Evolutionary conservation across 1,139 yeast species (phyloP).

Genomic region (Tardiomyces digboiensis): DNA sequence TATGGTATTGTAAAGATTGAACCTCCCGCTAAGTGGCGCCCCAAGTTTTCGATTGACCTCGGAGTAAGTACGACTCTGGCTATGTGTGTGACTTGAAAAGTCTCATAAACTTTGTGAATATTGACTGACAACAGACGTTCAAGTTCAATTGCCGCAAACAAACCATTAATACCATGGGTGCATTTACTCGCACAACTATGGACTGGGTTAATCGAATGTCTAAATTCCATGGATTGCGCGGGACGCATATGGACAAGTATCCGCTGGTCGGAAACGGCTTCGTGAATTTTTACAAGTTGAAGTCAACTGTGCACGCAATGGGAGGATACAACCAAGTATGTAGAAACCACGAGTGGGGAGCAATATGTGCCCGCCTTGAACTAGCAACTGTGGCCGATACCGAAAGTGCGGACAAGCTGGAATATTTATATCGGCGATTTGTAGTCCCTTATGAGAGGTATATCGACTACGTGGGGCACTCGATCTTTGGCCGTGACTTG

Average conservation of each 20-base stretch:
- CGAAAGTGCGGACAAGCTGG: slow-evolving; percentile 7
- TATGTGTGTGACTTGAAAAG: too few relatives aligned
- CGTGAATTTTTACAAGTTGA: slow-evolving; percentile 23
- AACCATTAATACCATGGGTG: slow-evolving; percentile 36
- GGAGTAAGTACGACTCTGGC: slow-evolving; percentile 31
- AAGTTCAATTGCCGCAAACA: slow-evolving; percentile 48
- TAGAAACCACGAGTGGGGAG: slow-evolving; percentile 17
- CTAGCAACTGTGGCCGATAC: slow-evolving; percentile 9
- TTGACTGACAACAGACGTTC: slow-evolving; percentile 18
- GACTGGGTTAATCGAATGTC: slow-evolving; percentile 28
- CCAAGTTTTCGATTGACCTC: slow-evolving; percentile 36
- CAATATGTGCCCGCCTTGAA: slow-evolving; percentile 12
- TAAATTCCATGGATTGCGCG: slow-evolving; percentile 22
- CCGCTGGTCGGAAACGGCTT: slow-evolving; percentile 21
- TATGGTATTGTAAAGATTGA: slow-evolving; percentile 69
- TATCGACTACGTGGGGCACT: slow-evolving; percentile 7
- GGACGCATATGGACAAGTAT: slow-evolving; percentile 16
- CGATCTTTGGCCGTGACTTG: slow-evolving; percentile 7
- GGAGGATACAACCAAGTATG: slow-evolving; percentile 22
- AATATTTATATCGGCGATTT: slow-evolving; percentile 13
- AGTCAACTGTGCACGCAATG: slow-evolving; percentile 17
- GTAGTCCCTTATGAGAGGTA: slow-evolving; percentile 25
- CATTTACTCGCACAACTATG: slow-evolving; percentile 25
- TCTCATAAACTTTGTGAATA: too few relatives aligned
- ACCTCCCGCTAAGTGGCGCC: slow-evolving; percentile 39